Conservation (phyloP, 495 filamentous ascomycete genomes). For the Aspergillus hancockii region DNA sequence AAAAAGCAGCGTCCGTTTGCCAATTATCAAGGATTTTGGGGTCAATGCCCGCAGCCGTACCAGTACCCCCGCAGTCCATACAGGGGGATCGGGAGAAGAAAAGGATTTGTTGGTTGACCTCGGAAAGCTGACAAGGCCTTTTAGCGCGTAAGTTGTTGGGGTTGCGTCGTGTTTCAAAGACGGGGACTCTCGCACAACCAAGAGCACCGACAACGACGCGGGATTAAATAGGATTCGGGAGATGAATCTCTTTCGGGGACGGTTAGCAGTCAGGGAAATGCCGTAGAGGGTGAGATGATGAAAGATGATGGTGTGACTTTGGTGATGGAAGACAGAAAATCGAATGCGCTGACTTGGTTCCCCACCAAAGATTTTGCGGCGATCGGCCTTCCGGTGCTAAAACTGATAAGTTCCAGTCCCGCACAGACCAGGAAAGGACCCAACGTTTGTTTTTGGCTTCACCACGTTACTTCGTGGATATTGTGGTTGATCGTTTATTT, state of each 20-base stretch:
- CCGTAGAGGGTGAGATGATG: conserved; percentile 16
- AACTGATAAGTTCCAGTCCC: conserved; percentile 16
- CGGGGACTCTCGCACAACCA: neutral
- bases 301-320: conserved; percentile 25
- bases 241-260: neutral
- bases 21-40: conserved; percentile 51
- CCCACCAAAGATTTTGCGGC: conserved; percentile 28
- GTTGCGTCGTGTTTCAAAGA: neutral
- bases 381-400: conserved; percentile 24
- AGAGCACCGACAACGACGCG: conserved; percentile 2
- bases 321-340: conserved; percentile 15
- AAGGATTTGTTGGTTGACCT: conserved; percentile 9
- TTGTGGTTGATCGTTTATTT: too few species aligned
- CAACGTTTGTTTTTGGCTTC: neutral
- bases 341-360: conserved; percentile 19
- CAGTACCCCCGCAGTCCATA: conserved; percentile 49
- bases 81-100: conserved; percentile 29
- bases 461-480: neutral
- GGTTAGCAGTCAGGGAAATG: neutral
- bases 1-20: conserved; percentile 42
- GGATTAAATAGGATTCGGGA: neutral
- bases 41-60: conserved; percentile 49
- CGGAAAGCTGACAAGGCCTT: conserved; percentile 23
- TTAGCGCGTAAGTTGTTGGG: conserved; percentile 7
- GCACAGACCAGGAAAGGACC: conserved; percentile 27